These are phyloP conservation scores for Cinchona pubescens DNA, from an alignment of 257 asterid species.

Conservation along the genomic window DNA sequence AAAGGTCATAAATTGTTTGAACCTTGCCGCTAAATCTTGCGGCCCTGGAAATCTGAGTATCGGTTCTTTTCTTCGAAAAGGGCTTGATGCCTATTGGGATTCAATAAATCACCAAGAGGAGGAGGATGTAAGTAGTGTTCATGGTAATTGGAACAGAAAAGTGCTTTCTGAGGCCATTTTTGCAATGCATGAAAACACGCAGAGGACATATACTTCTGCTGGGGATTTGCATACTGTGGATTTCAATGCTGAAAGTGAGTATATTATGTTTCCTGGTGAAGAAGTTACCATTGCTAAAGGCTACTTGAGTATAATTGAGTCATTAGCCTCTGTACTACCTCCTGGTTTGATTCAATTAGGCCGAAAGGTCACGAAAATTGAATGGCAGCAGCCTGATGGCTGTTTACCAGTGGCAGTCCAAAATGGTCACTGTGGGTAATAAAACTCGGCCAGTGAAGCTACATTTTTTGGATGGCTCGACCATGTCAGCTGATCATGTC, in stretches of 20 bases:
- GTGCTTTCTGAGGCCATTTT: slow-evolving; percentile 50
- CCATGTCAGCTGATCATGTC: slow-evolving; percentile 62
- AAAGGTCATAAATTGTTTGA: not conserved
- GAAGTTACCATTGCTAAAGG: slow-evolving; percentile 75
- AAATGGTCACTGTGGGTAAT: slow-evolving; percentile 17
- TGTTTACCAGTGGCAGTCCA: not conserved
- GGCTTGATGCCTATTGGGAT: slow-evolving; percentile 53
- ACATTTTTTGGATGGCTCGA: slow-evolving; percentile 64
- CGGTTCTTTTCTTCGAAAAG: slow-evolving; percentile 58
- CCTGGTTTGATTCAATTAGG: slow-evolving; percentile 57
- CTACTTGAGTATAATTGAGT: slow-evolving; percentile 50
- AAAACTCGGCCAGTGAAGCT: slow-evolving; percentile 57
- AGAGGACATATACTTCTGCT: slow-evolving; percentile 73
- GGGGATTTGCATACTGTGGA: slow-evolving; percentile 55
- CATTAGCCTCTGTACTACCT: slow-evolving; percentile 66
- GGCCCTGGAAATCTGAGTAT: slow-evolving; percentile 34
- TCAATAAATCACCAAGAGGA: slow-evolving; percentile 19
- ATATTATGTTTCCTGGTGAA: slow-evolving; percentile 70
- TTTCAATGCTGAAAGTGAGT: slow-evolving; percentile 67
- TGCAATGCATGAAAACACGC: slow-evolving; percentile 66
- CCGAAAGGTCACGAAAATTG: slow-evolving; percentile 48
- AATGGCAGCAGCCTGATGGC: slow-evolving; percentile 43
- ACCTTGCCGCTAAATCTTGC: slow-evolving; percentile 23
- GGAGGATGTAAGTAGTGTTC: too few species aligned
- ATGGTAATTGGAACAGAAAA: slow-evolving; percentile 49